These are phyloP conservation scores for Sclerotinia subarctica DNA, from an alignment of 2,329 filamentous ascomycete species.

Conservation along the genomic window DNA sequence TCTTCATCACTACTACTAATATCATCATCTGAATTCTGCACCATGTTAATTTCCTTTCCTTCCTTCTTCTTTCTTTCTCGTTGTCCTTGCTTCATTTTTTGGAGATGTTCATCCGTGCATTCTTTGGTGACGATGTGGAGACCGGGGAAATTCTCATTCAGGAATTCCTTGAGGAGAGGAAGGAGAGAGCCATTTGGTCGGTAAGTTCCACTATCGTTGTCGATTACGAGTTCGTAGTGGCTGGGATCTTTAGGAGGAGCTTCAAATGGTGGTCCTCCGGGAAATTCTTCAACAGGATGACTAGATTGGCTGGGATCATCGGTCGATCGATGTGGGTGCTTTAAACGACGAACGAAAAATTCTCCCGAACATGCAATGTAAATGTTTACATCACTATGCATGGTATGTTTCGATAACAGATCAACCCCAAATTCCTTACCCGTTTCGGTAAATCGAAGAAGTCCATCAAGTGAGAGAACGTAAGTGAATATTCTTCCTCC, in stretches of 20 bases:
- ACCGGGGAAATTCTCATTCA: conserved; percentile 72
- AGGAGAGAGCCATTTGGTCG: conserved; percentile 77
- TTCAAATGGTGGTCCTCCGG: conserved; percentile 46
- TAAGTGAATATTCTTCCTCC: conserved; percentile 89
- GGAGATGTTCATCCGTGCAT: conserved; percentile 73
- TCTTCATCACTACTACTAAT: conserved; percentile 41
- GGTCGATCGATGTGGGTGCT: conserved; percentile 47
- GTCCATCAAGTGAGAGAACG: conserved; percentile 79
- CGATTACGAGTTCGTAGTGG: conserved; percentile 83
- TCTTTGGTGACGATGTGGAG: conserved; percentile 71
- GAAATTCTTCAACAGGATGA: conserved; percentile 50
- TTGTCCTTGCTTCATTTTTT: conserved; percentile 73
- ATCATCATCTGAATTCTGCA: conserved; percentile 49
- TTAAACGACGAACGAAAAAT: conserved; percentile 78
- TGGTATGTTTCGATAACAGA: conserved; percentile 89
- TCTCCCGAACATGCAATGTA: conserved; percentile 93
- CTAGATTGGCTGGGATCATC: conserved; percentile 47
- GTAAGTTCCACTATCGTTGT: conserved; percentile 94
- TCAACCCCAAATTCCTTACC: conserved; percentile 95
- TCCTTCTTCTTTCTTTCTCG: conserved; percentile 67
- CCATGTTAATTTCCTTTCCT: conserved; percentile 50
- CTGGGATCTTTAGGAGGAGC: conserved; percentile 47
- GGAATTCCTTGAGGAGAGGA: conserved; percentile 65
- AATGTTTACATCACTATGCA: conserved; percentile 89
- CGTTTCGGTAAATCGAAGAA: conserved; percentile 90